Evolutionary conservation across 73 alveolate species (phyloP), one percentile per base, ranked within the genome.

Genomic region (Paramecium octaurelia): DNA sequence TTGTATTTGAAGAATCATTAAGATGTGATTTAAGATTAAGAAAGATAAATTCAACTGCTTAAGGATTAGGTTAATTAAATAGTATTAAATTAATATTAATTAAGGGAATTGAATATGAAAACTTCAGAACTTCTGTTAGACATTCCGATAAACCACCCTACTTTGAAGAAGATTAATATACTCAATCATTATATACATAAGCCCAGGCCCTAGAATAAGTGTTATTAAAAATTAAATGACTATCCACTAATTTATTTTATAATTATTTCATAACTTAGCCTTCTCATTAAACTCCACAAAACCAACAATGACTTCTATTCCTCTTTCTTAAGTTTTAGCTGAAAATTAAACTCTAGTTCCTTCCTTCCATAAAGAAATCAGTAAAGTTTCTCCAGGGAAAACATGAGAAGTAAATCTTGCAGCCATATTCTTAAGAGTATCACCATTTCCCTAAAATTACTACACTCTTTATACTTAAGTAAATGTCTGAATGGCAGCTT

Each of bases 381-480:
- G 64, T 8, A 94, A 24, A 14, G 99, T 96, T 71, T 96, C 99
- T 21, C 99, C 99, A 6, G 99, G 99, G 86, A 93, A 96, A 0
- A 96, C 99, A 80, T 96, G 98, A 14, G 97, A 92, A 20, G 95
- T 92, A 77, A 96, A 96, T 88, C 99, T 94, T 0, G 96, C 95
- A 10, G 85, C 40, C 83, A 94, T 71, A 18, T 85, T 71, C 35
- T 84, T 83, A 24, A 96, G 57, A 18, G 59, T 29, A 21, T 88
- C 50, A 12, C 95, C 94, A 68, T 96, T 93, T 16, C 95, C 95
- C 46, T 86, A 58, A 2, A 14, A 80, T 24, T 16, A 44, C 21
- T 5, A 23, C 0, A n/a, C 4, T 14, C 0, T 16, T 40, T 16
- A 7, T 80, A 80, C 91, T 80, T 80, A 85, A 73, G 94, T 83